Evolutionary conservation across 2,329 filamentous ascomycete genomes (phyloP).

Genomic region (Cyphellophora attinorum): DNA sequence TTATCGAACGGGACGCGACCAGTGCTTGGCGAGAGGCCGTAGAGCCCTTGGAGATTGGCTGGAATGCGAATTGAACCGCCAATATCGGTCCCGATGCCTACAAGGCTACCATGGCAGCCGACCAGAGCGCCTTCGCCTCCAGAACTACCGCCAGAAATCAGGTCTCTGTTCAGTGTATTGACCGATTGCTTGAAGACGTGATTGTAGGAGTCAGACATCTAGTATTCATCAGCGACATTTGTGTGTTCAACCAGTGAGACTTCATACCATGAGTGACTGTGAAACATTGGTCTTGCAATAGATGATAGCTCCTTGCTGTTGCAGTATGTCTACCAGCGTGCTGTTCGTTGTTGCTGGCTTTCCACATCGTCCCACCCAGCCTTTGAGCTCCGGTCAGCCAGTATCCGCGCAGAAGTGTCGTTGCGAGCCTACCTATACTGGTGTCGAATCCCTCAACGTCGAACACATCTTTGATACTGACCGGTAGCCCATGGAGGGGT

Average conservation of each 20-base stretch:
- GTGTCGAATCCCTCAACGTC: slow-evolving; percentile 33
- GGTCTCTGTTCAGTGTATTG: slow-evolving; percentile 37
- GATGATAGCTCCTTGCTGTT: slow-evolving; percentile 35
- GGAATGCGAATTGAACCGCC: slow-evolving; percentile 46
- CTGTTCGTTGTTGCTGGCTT: slow-evolving; percentile 19
- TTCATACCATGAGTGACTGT: slow-evolving; percentile 32
- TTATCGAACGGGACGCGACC: slow-evolving; percentile 20
- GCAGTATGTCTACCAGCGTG: slow-evolving; percentile 19
- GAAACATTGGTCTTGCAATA: slow-evolving; percentile 46
- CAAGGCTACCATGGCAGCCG: slow-evolving; percentile 36
- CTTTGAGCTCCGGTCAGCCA: slow-evolving; percentile 24
- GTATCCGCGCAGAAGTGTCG: too few relatives aligned
- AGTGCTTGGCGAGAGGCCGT: slow-evolving; percentile 28
- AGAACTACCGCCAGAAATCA: slow-evolving; percentile 43
- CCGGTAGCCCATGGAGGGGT: slow-evolving; percentile 52
- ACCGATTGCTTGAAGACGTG: slow-evolving; percentile 39
- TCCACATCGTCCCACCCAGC: slow-evolving; percentile 32
- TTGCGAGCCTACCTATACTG: slow-evolving; percentile 19
- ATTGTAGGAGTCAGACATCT: slow-evolving; percentile 40
- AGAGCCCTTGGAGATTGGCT: slow-evolving; percentile 40
- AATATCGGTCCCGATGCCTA: slow-evolving; percentile 47
- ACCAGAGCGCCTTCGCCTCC: slow-evolving; percentile 45
- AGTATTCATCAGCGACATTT: slow-evolving; percentile 4
- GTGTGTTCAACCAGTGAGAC: background rate
- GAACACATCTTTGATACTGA: slow-evolving; percentile 42